phyloP scores from a whole-genome alignment of 2,329 filamentous ascomycete genomes.

The Fusarium xylarioides region DNA sequence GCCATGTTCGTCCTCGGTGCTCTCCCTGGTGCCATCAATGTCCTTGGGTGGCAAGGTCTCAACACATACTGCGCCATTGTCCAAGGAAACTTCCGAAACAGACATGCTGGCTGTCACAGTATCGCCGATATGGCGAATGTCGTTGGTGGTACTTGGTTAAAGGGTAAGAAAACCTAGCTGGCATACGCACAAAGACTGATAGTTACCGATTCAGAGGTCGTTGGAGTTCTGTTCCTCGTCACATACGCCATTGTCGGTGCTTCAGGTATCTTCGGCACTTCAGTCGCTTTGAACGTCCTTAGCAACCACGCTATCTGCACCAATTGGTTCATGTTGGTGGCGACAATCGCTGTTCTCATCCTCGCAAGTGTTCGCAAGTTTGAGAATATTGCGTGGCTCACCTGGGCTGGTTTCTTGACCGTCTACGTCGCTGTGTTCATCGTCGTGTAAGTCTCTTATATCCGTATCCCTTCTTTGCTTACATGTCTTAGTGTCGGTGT shows the following conservation, averaged over 20 bases:
- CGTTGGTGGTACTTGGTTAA: conserved; percentile 60
- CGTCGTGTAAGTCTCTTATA: conserved; percentile 46
- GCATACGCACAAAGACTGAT: not conserved
- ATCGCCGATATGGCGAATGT: conserved; percentile 60
- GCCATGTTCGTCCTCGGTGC: conserved; percentile 55
- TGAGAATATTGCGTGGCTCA: conserved; percentile 61
- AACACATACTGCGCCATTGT: conserved; percentile 54
- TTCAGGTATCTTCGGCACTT: conserved; percentile 67
- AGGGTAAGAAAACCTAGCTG: conserved; percentile 6
- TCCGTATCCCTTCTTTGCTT: not conserved
- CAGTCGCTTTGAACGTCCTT: conserved; percentile 67
- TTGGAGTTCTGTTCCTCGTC: conserved; percentile 64
- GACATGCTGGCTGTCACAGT: conserved; percentile 51
- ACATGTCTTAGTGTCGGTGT: conserved; percentile 41
- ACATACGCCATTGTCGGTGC: conserved; percentile 65
- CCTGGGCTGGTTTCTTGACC: conserved; percentile 60
- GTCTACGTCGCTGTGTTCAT: conserved; percentile 66
- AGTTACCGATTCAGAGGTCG: conserved; percentile 51
- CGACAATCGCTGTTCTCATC: conserved; percentile 58
- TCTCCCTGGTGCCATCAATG: conserved; percentile 53
- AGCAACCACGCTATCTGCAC: conserved; percentile 67
- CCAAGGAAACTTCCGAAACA: conserved; percentile 52
- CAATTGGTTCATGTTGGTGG: conserved; percentile 64
- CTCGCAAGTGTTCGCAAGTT: conserved; percentile 57
- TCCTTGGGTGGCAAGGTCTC: conserved; percentile 53